Base-by-base conservation (phyloP, 2,329 filamentous ascomycete genomes). In the Colletotrichum sansevieriae region DNA sequence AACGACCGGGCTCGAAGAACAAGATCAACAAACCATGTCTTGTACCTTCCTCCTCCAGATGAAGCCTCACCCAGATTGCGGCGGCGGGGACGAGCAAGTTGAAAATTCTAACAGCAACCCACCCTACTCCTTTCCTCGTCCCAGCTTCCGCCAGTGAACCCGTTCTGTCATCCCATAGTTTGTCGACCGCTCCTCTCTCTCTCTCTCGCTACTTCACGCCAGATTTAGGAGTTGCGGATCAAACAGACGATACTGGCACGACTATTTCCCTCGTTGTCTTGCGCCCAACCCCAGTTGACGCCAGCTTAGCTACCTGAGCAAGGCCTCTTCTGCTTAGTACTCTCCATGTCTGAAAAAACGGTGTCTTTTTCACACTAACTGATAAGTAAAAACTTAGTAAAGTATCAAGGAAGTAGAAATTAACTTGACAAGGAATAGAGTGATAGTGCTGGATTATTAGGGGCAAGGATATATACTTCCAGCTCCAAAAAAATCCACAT, bases 171-270 rank as follows among this genome's bases (percentile, higher is more conserved):
- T 66, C 63, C 57, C 63, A 66, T 61, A 37, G 13, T 18, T 39
- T 39, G 52, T 22, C 22, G 63, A 39, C 49, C 7, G 18, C 46
- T 13, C 22, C 22, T 22, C 22, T 22, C 22, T 22, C 22, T 10
- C 35, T 59, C 29, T 20, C n/a, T 47, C 33, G 29, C 41, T n/a
- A 18, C 56, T 35, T 33, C 25, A 61, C 57, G 41, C 63, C 52
- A 59, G 20, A 64, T 18, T 33, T 58, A 60, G 64, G 29, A 41
- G 65, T 46, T 58, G 65, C 60, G 60, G 60, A 68, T 68, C 65
- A 64, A 65, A 68, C 55, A 20, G 54, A 54, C 43, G 54, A 35
- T 60, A 55, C 65, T 56, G 47, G 55, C 55, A 56, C 22, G 22
- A 22, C 22, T 22, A 22, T 22, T 22, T 22, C 22, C 22, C 13